Conservation (phyloP, 1,284 basidiomycete species). For the Hymenochaete sp. region DNA sequence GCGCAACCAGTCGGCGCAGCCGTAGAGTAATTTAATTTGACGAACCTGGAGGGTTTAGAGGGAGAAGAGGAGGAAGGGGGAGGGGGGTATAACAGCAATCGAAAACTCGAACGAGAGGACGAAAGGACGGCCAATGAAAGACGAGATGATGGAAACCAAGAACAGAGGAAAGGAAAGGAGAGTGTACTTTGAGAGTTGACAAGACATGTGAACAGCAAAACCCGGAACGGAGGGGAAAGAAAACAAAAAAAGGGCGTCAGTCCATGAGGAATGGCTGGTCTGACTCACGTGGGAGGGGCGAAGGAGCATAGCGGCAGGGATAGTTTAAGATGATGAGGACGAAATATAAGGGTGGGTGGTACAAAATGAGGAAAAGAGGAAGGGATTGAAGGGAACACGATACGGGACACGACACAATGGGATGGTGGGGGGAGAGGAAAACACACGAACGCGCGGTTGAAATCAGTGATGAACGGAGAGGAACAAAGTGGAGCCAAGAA, state of each 20-base stretch:
- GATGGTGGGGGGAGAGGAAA: background rate
- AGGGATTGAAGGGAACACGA: background rate
- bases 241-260: background rate
- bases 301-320: background rate
- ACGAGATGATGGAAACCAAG: too few species aligned
- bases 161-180: too few species aligned
- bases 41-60: too few species aligned
- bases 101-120: background rate
- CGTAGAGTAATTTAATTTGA: too few species aligned
- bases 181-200: too few species aligned
- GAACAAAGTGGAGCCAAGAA: background rate
- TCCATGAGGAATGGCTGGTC: background rate
- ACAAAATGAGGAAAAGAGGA: background rate
- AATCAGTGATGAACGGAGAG: background rate
- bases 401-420: background rate
- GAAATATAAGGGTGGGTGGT: background rate
- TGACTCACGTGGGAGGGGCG: background rate
- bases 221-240: too few species aligned
- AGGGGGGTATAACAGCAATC: too few species aligned
- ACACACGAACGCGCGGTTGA: background rate
- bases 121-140: too few species aligned
- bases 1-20: too few species aligned
- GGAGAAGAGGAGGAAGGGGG: too few species aligned
- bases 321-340: background rate
- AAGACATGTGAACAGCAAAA: too few species aligned